Percentiles rank a stretch among this genome's conserved stretches.
Conservation (phyloP, 2,329 filamentous ascomycete genomes). For the Helicocarpus griseus region DNA sequence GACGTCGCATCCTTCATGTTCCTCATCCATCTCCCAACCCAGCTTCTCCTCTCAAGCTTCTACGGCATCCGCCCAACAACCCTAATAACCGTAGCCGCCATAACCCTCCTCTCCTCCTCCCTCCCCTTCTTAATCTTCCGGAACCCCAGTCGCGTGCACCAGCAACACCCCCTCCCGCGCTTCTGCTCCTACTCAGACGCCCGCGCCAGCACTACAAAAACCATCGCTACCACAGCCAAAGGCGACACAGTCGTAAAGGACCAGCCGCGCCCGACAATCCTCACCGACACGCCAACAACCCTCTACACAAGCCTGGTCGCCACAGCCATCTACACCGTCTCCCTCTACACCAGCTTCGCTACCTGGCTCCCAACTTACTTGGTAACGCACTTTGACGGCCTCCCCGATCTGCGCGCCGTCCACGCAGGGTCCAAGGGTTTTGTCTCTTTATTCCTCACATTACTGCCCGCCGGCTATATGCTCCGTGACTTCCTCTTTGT, state of each 20-base stretch:
- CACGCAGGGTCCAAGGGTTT: conserved; percentile 51
- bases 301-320: conserved; percentile 59
- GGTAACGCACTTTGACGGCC: conserved; percentile 63
- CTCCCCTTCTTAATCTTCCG: conserved; percentile 69
- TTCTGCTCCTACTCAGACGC: not conserved
- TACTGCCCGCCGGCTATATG: conserved; percentile 61
- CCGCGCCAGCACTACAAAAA: conserved; percentile 46
- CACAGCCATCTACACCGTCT: conserved; percentile 63
- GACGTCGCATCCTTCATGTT: conserved; percentile 57
- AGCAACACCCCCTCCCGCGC: not conserved
- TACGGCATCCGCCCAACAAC: conserved; percentile 59
- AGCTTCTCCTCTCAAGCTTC: conserved; percentile 68
- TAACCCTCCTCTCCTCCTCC: conserved; percentile 60
- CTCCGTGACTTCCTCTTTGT: conserved; percentile 67
- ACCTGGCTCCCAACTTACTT: conserved; percentile 63
- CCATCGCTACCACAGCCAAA: conserved; percentile 8
- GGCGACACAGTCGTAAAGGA: conserved; percentile 15
- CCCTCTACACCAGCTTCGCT: conserved; percentile 58
- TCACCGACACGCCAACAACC: conserved; percentile 53
- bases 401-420: conserved; percentile 58
- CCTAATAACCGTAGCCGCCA: conserved; percentile 50
- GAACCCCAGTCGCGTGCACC: conserved; percentile 46
- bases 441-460: conserved; percentile 37
- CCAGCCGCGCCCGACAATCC: conserved; percentile 54
- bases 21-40: conserved; percentile 64